Evolutionary conservation across 495 filamentous ascomycete species (phyloP), one percentile per base, ranked within the genome.

Genomic region (Pseudotulostoma volvatum): DNA sequence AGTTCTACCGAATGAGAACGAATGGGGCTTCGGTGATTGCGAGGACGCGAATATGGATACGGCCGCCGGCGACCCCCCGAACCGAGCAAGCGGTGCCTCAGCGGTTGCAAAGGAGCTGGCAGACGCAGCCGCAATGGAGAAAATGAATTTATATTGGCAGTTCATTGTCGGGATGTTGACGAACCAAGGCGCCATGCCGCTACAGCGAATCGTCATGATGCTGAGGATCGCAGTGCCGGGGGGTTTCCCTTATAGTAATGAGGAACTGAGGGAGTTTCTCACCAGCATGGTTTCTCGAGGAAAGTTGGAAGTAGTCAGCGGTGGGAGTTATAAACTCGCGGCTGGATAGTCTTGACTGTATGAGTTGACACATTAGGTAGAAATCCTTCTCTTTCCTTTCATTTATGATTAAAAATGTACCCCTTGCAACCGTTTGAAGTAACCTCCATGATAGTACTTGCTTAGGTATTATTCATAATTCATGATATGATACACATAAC

Each of bases 141-240:
- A 86, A 50, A 79, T 79, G 61, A 70, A 73, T 37, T 67, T 93
- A 28, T 92, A 93, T 60, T 81, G 77, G 76, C 76, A 83, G 52
- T 95, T 90, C 52, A 83, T 99, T 42, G 64, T 82, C 36, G 84
- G 81, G 33, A 95, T 99, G 88, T 61, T 99, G 59, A 96, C 82
- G 42, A 95, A 96, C 54, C 71, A 79, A 41, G 82, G 80, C 4
- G 60, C 76, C 19, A 92, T 93, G 80, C 73, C 79, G 34, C 51
- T 84, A 43, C 69, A 70, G 49, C 74, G 82, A 57, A 87, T 97
- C 42, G 67, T 76, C 3, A 88, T 87, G 79, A 93, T 96, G 83
- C 63, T 97, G 66, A 81, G 79, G 54, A 80, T 97, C 67, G 68
- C 84, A 18, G 77, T 96, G 19, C 72, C 79, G 1, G 86, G 83